Percentiles rank a stretch among this genome's conserved stretches.
phyloP scores from a whole-genome alignment of 768 basidiomycete genomes.

The Leucosporidium yakuticum region DNA sequence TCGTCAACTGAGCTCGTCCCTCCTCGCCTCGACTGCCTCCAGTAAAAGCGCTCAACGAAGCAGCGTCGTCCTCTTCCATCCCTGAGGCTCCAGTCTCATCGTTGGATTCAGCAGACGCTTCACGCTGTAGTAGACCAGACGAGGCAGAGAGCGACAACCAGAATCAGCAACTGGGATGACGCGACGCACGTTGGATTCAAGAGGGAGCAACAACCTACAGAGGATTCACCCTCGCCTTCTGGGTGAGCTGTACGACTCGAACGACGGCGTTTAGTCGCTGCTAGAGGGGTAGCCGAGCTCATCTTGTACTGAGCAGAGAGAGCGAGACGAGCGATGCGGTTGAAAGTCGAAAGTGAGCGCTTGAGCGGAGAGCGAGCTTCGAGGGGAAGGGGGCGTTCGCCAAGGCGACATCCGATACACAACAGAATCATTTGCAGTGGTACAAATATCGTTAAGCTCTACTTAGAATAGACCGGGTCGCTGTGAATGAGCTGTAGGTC shows the following conservation, averaged over 20 bases:
- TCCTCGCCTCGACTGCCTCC: background rate
- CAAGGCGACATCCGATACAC: too few relatives aligned
- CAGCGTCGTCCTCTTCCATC: background rate
- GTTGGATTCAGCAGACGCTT: constrained; percentile 32
- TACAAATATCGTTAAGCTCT: too few relatives aligned
- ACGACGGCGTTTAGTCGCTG: too few relatives aligned
- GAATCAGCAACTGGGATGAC: background rate
- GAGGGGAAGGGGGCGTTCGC: too few relatives aligned
- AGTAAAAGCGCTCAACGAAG: background rate
- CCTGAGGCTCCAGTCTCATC: constrained; percentile 15
- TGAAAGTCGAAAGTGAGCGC: too few relatives aligned
- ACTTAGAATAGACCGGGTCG: too few relatives aligned
- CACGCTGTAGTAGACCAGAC: constrained; percentile 15
- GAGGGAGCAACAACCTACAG: background rate
- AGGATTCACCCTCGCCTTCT: too few relatives aligned
- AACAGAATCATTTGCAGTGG: too few relatives aligned
- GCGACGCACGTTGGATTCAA: too few relatives aligned
- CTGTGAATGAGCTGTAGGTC: too few relatives aligned
- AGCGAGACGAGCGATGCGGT: background rate
- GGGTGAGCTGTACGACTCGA: too few relatives aligned
- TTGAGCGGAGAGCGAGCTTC: too few relatives aligned
- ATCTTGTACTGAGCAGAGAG: background rate
- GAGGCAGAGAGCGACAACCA: background rate
- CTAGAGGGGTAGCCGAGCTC: background rate
- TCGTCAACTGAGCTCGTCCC: background rate